A percentile compares a stretch with the other conserved stretches of the same genome.
phyloP scores from a whole-genome alignment of 208 protist species.

The Phytomonas sp. region DNA sequence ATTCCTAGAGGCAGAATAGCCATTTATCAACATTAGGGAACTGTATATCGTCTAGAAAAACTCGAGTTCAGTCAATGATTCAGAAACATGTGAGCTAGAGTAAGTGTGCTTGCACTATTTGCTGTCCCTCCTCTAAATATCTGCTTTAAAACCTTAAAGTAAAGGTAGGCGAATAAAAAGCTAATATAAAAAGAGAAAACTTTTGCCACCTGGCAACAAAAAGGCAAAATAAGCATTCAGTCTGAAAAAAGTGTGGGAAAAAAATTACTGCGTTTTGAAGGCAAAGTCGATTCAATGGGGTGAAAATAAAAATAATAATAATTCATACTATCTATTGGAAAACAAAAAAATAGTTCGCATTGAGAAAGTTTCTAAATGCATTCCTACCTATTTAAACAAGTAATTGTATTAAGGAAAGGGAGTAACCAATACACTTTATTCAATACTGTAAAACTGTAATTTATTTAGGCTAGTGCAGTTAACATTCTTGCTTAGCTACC shows the following conservation, averaged over 20 bases:
- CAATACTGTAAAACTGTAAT: too few relatives aligned
- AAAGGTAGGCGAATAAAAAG: slow-evolving; percentile 7
- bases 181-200: slow-evolving; percentile 10
- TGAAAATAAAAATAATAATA: slow-evolving; percentile 17
- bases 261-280: background rate
- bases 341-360: too few relatives aligned
- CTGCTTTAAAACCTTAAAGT: background rate
- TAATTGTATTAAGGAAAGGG: too few relatives aligned
- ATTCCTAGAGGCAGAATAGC: too few relatives aligned
- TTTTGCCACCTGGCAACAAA: slow-evolving; percentile 1
- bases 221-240: slow-evolving; percentile 14
- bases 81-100: too few relatives aligned
- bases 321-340: slow-evolving; percentile 1
- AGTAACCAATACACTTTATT: too few relatives aligned
- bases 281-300: background rate
- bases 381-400: too few relatives aligned
- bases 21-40: too few relatives aligned
- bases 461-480: slow-evolving; percentile 14
- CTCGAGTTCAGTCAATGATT: too few relatives aligned
- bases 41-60: too few relatives aligned
- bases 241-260: slow-evolving; percentile 8
- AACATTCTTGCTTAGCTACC: slow-evolving; percentile 2
- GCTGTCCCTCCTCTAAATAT: background rate
- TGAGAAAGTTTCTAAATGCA: too few relatives aligned
- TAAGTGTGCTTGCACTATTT: too few relatives aligned